These are phyloP conservation scores for Ilyonectria destructans DNA, from an alignment of 2,329 filamentous ascomycete genomes.

Conservation along the genomic window DNA sequence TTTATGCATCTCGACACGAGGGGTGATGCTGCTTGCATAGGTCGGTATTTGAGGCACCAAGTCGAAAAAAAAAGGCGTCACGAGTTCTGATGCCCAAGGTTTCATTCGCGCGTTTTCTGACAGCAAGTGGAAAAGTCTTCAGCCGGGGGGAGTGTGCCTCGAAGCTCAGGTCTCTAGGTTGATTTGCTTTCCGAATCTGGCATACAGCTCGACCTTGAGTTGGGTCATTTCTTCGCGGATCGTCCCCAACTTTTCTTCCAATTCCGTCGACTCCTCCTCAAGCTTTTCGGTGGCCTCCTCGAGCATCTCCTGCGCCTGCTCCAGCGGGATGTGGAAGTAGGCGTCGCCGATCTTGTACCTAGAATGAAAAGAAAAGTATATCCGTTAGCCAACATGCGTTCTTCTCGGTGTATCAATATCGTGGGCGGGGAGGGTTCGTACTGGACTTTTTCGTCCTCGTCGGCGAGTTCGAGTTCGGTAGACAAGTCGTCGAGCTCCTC, in stretches of 20 bases:
- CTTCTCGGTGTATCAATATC: background rate
- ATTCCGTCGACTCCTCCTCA: conserved; percentile 80
- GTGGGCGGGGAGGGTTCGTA: conserved; percentile 64
- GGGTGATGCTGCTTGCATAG: conserved; percentile 26
- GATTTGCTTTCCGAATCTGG: conserved; percentile 95
- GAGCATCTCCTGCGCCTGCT: conserved; percentile 91
- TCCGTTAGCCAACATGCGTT: conserved; percentile 6
- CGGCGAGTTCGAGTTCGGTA: conserved; percentile 91
- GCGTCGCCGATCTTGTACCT: conserved; percentile 98
- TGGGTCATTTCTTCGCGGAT: conserved; percentile 90
- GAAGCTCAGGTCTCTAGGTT: conserved; percentile 86
- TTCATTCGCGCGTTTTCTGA: conserved; percentile 33
- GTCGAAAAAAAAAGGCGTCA: conserved; percentile 36
- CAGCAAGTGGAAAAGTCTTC: conserved; percentile 41
- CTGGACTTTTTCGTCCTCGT: conserved; percentile 95
- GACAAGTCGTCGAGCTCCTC: conserved; percentile 96
- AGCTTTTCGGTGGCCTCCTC: conserved; percentile 79
- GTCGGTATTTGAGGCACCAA: conserved; percentile 34
- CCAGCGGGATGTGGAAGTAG: conserved; percentile 88
- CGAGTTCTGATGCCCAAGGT: conserved; percentile 31
- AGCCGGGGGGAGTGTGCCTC: conserved; percentile 32
- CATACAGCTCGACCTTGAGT: conserved; percentile 94
- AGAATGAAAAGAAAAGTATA: conserved; percentile 36
- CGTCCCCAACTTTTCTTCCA: conserved; percentile 83
- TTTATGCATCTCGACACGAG: conserved; percentile 19